These are phyloP conservation scores for Dryas integrifolia DNA, from an alignment of 331 rosid genomes.

Conservation along the genomic window DNA sequence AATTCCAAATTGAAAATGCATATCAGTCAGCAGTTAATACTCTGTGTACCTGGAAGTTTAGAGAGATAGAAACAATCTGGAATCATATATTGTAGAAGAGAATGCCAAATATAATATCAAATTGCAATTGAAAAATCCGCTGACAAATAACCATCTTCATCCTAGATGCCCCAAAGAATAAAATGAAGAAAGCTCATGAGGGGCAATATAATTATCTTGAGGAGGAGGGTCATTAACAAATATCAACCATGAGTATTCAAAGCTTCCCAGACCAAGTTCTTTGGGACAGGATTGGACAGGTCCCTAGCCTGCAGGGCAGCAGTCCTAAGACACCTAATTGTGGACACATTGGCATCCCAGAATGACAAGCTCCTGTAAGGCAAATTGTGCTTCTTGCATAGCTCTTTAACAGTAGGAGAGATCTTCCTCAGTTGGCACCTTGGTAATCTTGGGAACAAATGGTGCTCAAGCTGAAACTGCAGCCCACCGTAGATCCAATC, in stretches of 20 bases:
- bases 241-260: constrained; percentile 56
- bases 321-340: constrained; percentile 42
- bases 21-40: not conserved
- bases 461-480: constrained; percentile 68
- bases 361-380: constrained; percentile 71
- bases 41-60: not conserved
- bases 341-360: constrained; percentile 57
- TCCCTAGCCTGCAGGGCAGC: constrained; percentile 62
- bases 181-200: not conserved
- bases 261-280: constrained; percentile 65
- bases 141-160: constrained; percentile 10
- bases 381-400: constrained; percentile 67
- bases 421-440: constrained; percentile 57
- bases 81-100: not conserved
- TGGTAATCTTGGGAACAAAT: constrained; percentile 68
- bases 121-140: not conserved
- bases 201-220: not conserved
- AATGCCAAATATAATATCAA: not conserved
- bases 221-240: not conserved
- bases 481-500: constrained; percentile 63
- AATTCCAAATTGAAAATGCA: not conserved
- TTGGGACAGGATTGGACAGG: constrained; percentile 41
- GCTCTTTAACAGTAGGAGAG: constrained; percentile 56
- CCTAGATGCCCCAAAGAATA: not conserved
- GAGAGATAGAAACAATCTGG: not conserved